Evolutionary conservation across 2,329 filamentous ascomycete genomes (phyloP).

Genomic region (Tolypocladium endophyticum): DNA sequence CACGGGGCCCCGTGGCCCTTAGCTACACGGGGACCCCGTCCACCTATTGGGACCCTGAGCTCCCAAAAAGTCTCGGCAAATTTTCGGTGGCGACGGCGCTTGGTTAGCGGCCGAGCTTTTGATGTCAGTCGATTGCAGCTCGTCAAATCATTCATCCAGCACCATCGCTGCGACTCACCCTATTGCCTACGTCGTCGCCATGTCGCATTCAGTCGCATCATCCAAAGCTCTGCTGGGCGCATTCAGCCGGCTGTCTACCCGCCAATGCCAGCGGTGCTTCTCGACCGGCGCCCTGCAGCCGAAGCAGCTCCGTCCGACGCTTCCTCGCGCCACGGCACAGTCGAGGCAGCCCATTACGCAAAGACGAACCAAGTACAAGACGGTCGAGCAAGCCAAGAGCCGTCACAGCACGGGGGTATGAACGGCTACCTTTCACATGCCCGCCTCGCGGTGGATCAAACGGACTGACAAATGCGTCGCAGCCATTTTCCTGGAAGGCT

Average conservation of each 20-base stretch:
- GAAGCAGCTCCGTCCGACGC: slow-evolving; percentile 23
- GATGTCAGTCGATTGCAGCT: background rate
- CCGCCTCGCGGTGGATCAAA: background rate
- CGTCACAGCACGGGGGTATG: slow-evolving; percentile 45
- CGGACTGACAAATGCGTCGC: slow-evolving; percentile 14
- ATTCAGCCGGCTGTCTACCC: slow-evolving; percentile 18
- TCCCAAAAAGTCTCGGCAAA: slow-evolving; percentile 7
- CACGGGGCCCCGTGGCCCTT: no score
- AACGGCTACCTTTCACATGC: background rate
- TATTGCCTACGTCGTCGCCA: slow-evolving; percentile 9
- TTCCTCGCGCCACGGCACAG: slow-evolving; percentile 18
- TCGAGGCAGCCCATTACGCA: slow-evolving; percentile 24
- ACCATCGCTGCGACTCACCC: background rate
- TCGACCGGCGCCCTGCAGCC: slow-evolving; percentile 23
- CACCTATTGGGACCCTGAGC: no score
- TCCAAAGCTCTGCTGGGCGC: slow-evolving; percentile 24
- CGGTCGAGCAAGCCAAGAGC: slow-evolving; percentile 49
- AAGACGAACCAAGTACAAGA: slow-evolving; percentile 35
- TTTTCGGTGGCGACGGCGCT: slow-evolving; percentile 5
- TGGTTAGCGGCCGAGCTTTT: background rate
- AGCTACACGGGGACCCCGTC: no score
- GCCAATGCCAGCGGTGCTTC: slow-evolving; percentile 32
- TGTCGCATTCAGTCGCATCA: slow-evolving; percentile 27
- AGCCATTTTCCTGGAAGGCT: slow-evolving; percentile 92
- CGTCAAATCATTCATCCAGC: background rate